Evolutionary conservation across 768 basidiomycete species (phyloP), one percentile per base, ranked within the genome.

Genomic region (Termitomyces sp.): DNA sequence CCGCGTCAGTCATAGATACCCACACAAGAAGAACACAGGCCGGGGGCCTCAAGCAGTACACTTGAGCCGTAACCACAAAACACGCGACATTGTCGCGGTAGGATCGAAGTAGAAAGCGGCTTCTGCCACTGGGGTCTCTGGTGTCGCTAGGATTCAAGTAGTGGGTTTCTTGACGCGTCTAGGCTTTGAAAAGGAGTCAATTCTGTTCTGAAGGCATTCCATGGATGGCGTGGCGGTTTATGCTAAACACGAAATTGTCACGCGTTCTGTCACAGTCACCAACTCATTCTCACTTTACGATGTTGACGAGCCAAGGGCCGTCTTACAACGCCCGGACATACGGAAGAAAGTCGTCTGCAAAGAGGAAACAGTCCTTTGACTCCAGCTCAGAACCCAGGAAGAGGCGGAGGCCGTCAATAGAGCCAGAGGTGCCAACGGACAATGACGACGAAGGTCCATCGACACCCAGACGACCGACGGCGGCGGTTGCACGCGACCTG

Each of bases 81-180:
- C 95, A 98, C 4, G 80, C 77, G 20, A 89, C 93, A 61, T 82
- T 86, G 70, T 94, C 91, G 15, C 74, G 75, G 56, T 87, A 0
- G 91, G 91, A 58, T 77, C 77, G 70, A 79, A 94, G 76, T 83
- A 95, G 73, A 96, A 98, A 9, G 95, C 95, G 2, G 95, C 95
- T 60, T 88, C 84, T 2, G 95, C 88, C 15, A 98, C n/a, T n/a
- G n/a, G 82, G 3, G 81, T 76, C 50, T 78, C 70, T 1, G 94
- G 86, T 48, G 82, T 94, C 43, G 94, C 87, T 48, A 73, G 70
- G 67, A 83, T 90, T 16, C 73, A 62, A 0, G 69, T 85, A 53
- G 65, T 59, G 0, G 78, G 71, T n/a, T 77, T 80, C 70, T 81
- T 89, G 54, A 83, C 72, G 58, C 85, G 79, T 60, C 79, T 83